Percentiles rank a stretch among this genome's conserved stretches.
Evolutionary conservation across 2,329 filamentous ascomycete species (phyloP).

Genomic region (Verticillium zaregamsianum): DNA sequence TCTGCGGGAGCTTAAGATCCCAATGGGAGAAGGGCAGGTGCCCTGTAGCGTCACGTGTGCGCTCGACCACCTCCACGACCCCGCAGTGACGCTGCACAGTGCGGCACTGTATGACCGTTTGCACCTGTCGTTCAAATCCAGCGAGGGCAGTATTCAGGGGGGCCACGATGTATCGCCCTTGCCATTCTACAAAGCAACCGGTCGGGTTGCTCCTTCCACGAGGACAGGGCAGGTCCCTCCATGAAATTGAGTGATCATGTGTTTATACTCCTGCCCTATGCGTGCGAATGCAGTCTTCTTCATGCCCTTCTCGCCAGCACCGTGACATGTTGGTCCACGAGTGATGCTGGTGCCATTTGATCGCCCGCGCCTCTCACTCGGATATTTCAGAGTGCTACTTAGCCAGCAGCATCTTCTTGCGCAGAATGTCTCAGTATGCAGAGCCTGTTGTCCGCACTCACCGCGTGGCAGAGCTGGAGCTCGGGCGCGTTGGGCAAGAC

Average conservation of each 20-base stretch:
- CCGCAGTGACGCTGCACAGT: neutral
- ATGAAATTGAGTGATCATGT: neutral
- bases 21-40: neutral
- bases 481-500: neutral
- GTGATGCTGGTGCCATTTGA: too few species aligned
- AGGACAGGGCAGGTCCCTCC: neutral
- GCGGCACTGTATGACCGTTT: neutral
- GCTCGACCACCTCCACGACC: neutral
- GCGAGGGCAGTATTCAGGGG: neutral
- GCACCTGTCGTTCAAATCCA: neutral
- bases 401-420: too few species aligned
- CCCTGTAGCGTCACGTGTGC: neutral
- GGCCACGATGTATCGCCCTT: neutral
- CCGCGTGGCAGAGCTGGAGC: neutral
- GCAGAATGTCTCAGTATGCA: neutral
- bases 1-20: neutral
- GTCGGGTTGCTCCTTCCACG: neutral
- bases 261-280: neutral
- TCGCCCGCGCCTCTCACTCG: too few species aligned
- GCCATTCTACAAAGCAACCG: neutral
- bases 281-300: neutral
- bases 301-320: neutral
- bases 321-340: too few species aligned
- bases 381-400: neutral
- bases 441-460: neutral